Evolutionary conservation across 2,329 filamentous ascomycete genomes (phyloP), one percentile per base, ranked within the genome.

Genomic region (Mollisiaceae sp.): DNA sequence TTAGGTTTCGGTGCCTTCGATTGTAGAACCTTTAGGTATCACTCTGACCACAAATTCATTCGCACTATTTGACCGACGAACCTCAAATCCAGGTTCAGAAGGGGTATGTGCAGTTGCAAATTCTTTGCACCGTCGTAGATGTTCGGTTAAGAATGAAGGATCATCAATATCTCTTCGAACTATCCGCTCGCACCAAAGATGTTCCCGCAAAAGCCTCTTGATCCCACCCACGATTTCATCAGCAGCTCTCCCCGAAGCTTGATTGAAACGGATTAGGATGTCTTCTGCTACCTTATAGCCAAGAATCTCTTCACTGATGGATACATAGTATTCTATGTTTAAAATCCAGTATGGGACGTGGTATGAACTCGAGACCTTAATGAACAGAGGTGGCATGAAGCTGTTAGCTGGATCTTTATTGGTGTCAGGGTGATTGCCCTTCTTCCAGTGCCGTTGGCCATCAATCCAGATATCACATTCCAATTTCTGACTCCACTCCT

Each of bases 171-270:
- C 43, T 47, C 8, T n/a, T 22, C n/a, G 18, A n/a, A 47, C n/a
- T 18, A 47, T 20, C 14, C 15, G 14, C n/a, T 20, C 8, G 43
- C 43, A 47, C 43, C 43, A 20, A n/a, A 20, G 8, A 47, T 47
- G 43, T 47, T 47, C 12, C 43, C n/a, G 43, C 43, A 47, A 47
- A 8, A n/a, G n/a, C 43, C n/a, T 20, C 43, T 47, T 47, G 43
- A 47, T 47, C 43, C 20, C 43, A 22, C 20, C 15, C 43, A 47
- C 43, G 8, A 47, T 9, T 22, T 20, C n/a, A 18, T 47, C 43
- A 20, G 38, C 27, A 32, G 8, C 38, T 41, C 9, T 41, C 11
- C 38, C 38, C 38, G 15, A 41, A 3, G 15, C 15, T 47, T 22
- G 18, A 47, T 3, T 18, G 15, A 9, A 18, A 20, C 8, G 43